Base-by-base conservation (phyloP, 139 green algal species). In the Pycnococcus provasolii region DNA sequence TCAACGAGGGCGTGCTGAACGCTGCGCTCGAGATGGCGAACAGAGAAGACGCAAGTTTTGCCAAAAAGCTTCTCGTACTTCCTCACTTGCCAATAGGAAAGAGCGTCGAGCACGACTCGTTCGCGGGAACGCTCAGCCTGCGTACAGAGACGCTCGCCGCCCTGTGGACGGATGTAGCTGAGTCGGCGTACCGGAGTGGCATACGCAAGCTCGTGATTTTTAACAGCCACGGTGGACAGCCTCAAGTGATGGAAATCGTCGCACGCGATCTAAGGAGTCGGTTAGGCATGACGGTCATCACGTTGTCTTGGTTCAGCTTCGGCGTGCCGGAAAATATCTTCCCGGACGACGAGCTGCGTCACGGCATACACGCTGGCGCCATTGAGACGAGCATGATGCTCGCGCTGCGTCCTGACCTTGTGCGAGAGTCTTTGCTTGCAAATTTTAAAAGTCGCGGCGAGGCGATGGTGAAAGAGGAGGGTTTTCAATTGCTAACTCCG, bases 371-470 rank as follows among this genome's bases (percentile, higher is more conserved):
- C 54, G 65, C 37, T 2, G 65, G 65, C 53, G 65, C 53, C 42
- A 53, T 71, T 53, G 65, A 71, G 54, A 71, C 65, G 53, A 55
- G 39, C 47, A 60, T 71, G 51, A 71, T 71, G 65, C 51, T 71
- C 53, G 53, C 63, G 6, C 65, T 71, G 53, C 65, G 45, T 8
- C 65, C 65, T 2, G 53, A 71, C n/a, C 37, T 64, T 4, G 65
- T 71, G 9, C 4, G 6, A 4, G 52, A 54, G 40, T 51, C 57
- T 4, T 7, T 42, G 9, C 53, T 53, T 2, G 13, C 4, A 4
- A 42, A 71, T 44, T 71, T 71, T 53, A 5, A 4, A n/a, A 40
- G 37, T 4, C 11, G 37, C 8, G 42, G 42, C 6, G n/a, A 4
- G n/a, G 58, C 37, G 37, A 48, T 64, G 58, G 46, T 43, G 37